Percentiles rank a stretch among this genome's conserved stretches.
Conservation (phyloP, 495 filamentous ascomycete species). For the Xylaria flabelliformis region DNA sequence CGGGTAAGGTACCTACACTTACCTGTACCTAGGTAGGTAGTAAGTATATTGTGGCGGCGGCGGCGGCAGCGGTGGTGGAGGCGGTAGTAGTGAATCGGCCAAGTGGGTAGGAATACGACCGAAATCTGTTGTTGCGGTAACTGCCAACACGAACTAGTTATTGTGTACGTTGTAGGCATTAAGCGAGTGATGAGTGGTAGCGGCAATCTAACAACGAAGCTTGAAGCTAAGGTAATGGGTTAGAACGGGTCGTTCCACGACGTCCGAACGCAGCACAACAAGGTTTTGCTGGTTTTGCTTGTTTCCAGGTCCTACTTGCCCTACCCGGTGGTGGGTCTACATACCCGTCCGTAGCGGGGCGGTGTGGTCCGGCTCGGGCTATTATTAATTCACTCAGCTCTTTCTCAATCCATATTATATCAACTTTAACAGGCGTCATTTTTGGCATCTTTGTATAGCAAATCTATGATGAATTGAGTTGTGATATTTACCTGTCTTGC, state of each 20-base stretch:
- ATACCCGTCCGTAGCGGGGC: not conserved
- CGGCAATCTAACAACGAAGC: not conserved
- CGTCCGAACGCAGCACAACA: not conserved
- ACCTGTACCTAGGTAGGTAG: not conserved
- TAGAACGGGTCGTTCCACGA: not conserved
- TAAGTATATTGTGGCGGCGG: not conserved
- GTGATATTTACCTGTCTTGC: no score
- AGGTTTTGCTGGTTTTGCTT: slow-evolving; percentile 14
- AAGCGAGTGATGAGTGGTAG: not conserved
- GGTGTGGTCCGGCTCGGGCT: not conserved
- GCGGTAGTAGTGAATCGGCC: not conserved
- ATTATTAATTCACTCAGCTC: not conserved
- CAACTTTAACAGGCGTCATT: not conserved
- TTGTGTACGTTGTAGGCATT: not conserved
- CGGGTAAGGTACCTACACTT: slow-evolving; percentile 16
- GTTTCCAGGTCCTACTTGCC: not conserved
- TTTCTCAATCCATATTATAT: not conserved
- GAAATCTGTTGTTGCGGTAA: slow-evolving; percentile 18
- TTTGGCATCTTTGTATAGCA: not conserved
- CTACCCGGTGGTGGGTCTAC: slow-evolving; percentile 15
- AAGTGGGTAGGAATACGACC: not conserved
- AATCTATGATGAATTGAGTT: no score
- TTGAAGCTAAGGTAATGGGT: not conserved
- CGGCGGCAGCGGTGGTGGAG: no score
- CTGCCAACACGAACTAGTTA: not conserved